Percentiles rank a stretch among this genome's conserved stretches.
Evolutionary conservation across 1,284 basidiomycete species (phyloP).

Genomic region (Hemileia vastatrix): DNA sequence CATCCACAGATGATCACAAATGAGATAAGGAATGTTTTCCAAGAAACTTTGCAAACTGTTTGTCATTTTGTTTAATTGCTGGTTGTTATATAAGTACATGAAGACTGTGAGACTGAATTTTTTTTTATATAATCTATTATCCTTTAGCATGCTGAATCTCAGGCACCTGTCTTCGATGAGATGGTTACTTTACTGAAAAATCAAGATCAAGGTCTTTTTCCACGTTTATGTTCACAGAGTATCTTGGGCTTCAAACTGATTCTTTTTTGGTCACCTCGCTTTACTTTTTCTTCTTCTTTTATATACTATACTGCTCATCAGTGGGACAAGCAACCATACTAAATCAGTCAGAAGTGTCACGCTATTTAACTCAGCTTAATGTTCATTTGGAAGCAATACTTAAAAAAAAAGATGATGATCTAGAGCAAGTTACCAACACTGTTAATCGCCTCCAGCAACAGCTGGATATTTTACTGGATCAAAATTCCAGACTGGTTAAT

Average conservation of each 20-base stretch:
- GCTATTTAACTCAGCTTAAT: slow-evolving; percentile 21
- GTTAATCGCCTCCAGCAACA: slow-evolving; percentile 14
- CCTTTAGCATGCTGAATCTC: slow-evolving; percentile 15
- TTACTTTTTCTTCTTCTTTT: background rate
- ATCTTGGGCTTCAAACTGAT: too few species aligned
- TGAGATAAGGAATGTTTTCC: slow-evolving; percentile 9
- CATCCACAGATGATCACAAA: slow-evolving; percentile 3
- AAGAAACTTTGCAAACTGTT: slow-evolving; percentile 19
- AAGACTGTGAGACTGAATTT: background rate
- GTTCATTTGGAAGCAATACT: slow-evolving; percentile 18
- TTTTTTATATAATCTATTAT: background rate
- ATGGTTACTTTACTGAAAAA: slow-evolving; percentile 17
- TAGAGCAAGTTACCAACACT: slow-evolving; percentile 15
- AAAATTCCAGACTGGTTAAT: too few species aligned
- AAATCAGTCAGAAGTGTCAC: slow-evolving; percentile 21
- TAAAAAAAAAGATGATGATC: slow-evolving; percentile 20
- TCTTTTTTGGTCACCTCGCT: background rate
- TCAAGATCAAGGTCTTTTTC: slow-evolving; percentile 25
- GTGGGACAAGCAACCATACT: slow-evolving; percentile 20
- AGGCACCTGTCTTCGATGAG: slow-evolving; percentile 19
- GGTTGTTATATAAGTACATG: background rate
- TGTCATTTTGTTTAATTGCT: background rate
- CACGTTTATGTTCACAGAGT: too few species aligned
- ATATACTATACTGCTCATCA: background rate
- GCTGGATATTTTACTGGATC: slow-evolving; percentile 12